Base-by-base conservation (phyloP, 352 stramenopile genomes). In the Phytophthora litchii region DNA sequence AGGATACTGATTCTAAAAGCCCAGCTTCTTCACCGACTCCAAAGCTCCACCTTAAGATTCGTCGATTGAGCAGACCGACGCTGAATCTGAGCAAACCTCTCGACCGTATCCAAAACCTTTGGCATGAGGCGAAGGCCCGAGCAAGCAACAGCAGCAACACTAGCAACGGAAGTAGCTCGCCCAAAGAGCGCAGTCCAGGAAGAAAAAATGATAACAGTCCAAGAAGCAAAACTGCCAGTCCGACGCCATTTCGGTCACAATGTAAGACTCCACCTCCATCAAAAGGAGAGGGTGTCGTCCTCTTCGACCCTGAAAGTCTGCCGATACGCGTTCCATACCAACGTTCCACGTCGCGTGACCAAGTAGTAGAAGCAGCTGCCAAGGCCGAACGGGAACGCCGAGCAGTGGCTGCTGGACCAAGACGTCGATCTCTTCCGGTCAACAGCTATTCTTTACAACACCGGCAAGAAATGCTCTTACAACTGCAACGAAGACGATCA, bases 371-470 rank as follows among this genome's bases (percentile, higher is more conserved):
- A 63, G 10, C 23, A 52, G 16, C 47, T 36, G 50, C 17, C 17
- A 62, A 59, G 42, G 40, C 51, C 19, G 52, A 64, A 32, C 67
- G 56, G n/a, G 49, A 60, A 3, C 61, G 48, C 12, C n/a, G 38
- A 47, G 36, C 29, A 19, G 61, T 53, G 4, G 61, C 46, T 10
- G 53, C 37, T 4, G 62, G 52, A 19, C 52, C 62, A 32, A 40
- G 70, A 45, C 73, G 78, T 20, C 75, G 73, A 0, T 88, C 78
- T 13, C 62, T 84, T 35, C 78, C 76, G 1, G 57, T 86, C 35
- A 83, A 78, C 47, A 76, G 43, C 9, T 55, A 86, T 16, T 70
- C 57, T 5, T 31, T 60, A n/a, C 65, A 70, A 53, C 54, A 72
- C 14, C 54, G 61, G 45, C 52, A 58, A 35, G 55, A 72, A 7